phyloP scores from a whole-genome alignment of 805 yeast species.

The Sugiyamaella smithiae region DNA sequence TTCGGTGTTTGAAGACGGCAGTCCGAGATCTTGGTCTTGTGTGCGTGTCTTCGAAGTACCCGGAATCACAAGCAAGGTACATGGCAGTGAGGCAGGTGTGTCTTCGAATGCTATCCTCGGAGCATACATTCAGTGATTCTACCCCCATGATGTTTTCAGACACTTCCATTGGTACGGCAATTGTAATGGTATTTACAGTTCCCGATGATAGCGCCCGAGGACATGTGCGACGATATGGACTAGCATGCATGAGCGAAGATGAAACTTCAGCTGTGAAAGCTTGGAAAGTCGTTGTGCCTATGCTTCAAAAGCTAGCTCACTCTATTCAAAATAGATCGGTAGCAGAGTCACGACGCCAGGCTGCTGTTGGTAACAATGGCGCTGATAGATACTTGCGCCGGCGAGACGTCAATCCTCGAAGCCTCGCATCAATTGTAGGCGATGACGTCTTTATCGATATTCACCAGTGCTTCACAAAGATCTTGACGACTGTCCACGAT shows the following conservation, averaged over 20 bases:
- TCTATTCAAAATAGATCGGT: constrained; percentile 21
- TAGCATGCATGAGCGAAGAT: constrained; percentile 26
- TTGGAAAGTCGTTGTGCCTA: constrained; percentile 24
- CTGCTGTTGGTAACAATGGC: constrained; percentile 2
- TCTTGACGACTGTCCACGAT: constrained; percentile 8
- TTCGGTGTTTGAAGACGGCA: constrained; percentile 6
- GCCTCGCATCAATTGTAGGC: constrained; percentile 20
- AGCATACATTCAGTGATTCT: constrained; percentile 25
- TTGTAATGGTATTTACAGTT: constrained; percentile 25
- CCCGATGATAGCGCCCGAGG: constrained; percentile 27
- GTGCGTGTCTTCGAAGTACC: constrained; percentile 26
- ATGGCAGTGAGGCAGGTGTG: constrained; percentile 30
- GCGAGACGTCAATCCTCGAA: constrained; percentile 18
- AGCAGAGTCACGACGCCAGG: constrained; percentile 4
- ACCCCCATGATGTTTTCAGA: constrained; percentile 29
- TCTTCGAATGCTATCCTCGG: constrained; percentile 26
- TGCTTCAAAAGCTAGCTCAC: constrained; percentile 20
- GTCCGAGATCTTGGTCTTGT: constrained; percentile 4
- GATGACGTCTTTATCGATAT: constrained; percentile 23
- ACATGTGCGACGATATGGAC: constrained; percentile 25
- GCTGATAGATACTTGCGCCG: constrained; percentile 21
- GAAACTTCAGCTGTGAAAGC: constrained; percentile 20
- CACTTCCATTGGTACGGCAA: constrained; percentile 25
- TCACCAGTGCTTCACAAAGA: constrained; percentile 20
- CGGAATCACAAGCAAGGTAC: constrained; percentile 27